Base-by-base conservation (phyloP, 208 protist species). In the Angomonas deanei region DNA sequence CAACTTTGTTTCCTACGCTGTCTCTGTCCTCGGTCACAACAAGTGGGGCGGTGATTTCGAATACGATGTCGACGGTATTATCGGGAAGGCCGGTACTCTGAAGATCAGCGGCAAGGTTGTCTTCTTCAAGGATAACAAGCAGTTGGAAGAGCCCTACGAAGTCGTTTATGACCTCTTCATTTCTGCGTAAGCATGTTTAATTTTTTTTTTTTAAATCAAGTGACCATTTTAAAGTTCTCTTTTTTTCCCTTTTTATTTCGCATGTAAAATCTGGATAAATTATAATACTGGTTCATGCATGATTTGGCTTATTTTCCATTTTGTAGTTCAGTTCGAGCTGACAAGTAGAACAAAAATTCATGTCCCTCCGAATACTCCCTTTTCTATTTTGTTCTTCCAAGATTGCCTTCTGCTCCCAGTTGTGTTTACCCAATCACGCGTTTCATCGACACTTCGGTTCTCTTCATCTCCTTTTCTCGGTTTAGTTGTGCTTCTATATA, bases 1-100 rank as follows among this genome's bases (percentile, higher is more conserved):
- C 72, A 69, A 74, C 59, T 61, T 94, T 32, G 88, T 96, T 64
- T 26, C 26, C 30, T 64, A 64, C 42, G 60, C 60, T 11, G 39
- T 64, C 38, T 3, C 8, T 17, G 15, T 42, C 15, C 36, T 42
- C 15, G 36, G 36, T 42, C 11, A 42, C 15, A 42, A n/a, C 11
- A 42, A 42, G 36, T 42, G 36, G 36, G 36, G 36, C 36, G 36
- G 36, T 42, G 36, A 42, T 15, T 42, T 42, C 15, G 36, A 42
- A 15, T 42, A 42, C 15, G 36, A 42, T 15, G 36, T 42, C 36
- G 36, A 42, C 36, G 36, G 36, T 42, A 42, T 42, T n/a, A 8
- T 42, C 15, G 36, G 36, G 15, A 42, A 42, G 36, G 36, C 36
- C 15, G 36, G 36, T 8, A 42, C 36, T 15, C 36, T 42, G 11